These are phyloP conservation scores for Collybiopsis luxurians DNA, from an alignment of 768 basidiomycete genomes.

Conservation along the genomic window DNA sequence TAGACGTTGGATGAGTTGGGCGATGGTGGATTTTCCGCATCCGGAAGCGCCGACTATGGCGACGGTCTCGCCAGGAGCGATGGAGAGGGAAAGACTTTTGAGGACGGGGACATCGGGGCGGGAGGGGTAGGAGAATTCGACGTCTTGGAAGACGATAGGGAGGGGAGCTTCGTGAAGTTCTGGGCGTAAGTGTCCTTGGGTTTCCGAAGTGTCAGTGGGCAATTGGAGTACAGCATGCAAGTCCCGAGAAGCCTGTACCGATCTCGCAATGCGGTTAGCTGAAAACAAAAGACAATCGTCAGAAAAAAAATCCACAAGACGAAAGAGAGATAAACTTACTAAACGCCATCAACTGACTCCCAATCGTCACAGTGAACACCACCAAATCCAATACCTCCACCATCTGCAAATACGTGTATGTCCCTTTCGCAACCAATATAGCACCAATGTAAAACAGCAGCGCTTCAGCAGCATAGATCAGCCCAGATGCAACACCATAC, in stretches of 20 bases:
- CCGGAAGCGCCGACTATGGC: constrained; percentile 92
- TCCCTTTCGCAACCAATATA: constrained; percentile 75
- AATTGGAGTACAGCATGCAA: constrained; percentile 69
- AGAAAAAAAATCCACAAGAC: not conserved
- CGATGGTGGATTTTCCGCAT: constrained; percentile 90
- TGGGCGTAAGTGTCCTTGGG: constrained; percentile 59
- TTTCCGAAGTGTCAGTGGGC: constrained; percentile 62
- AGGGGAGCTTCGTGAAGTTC: not conserved
- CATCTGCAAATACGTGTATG: constrained; percentile 86
- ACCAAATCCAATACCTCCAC: constrained; percentile 88
- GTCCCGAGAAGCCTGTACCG: constrained; percentile 79
- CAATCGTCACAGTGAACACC: constrained; percentile 91
- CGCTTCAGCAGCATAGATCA: constrained; percentile 90
- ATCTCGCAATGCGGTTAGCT: constrained; percentile 84
- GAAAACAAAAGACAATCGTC: constrained; percentile 10
- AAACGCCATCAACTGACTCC: constrained; percentile 89
- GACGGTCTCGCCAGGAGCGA: constrained; percentile 78
- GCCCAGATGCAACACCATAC: constrained; percentile 72
- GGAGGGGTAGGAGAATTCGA: constrained; percentile 84
- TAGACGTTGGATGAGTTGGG: constrained; percentile 63
- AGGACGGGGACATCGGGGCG: constrained; percentile 70
- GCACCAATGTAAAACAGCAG: constrained; percentile 91
- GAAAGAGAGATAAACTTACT: constrained; percentile 50
- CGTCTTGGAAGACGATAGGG: constrained; percentile 56
- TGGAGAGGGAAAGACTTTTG: constrained; percentile 58